phyloP scores from a whole-genome alignment of 805 yeast genomes.

The Zygoascus bituminiphila region DNA sequence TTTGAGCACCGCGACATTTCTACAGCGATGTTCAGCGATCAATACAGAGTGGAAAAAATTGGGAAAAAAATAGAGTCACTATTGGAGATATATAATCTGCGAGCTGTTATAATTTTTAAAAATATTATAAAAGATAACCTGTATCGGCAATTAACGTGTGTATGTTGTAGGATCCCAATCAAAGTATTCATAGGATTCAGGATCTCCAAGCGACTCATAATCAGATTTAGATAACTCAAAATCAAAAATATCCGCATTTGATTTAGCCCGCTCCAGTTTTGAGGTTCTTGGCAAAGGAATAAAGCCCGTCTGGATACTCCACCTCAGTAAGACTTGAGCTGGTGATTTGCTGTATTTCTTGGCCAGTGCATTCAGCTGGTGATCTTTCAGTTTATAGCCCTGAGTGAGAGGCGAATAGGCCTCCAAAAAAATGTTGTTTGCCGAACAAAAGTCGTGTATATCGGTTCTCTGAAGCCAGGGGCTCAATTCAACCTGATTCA shows the following conservation, averaged over 20 bases:
- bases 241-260: constrained; percentile 46
- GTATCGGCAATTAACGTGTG: constrained; percentile 3
- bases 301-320: constrained; percentile 43
- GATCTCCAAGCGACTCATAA: constrained; percentile 16
- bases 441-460: constrained; percentile 51
- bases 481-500: constrained; percentile 75
- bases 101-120: too few relatives aligned
- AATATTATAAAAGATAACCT: too few relatives aligned
- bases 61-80: too few relatives aligned
- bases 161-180: constrained; percentile 18
- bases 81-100: too few relatives aligned
- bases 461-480: constrained; percentile 75
- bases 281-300: constrained; percentile 72
- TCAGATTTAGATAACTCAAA: constrained; percentile 32
- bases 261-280: constrained; percentile 45
- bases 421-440: constrained; percentile 53
- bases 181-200: constrained; percentile 8
- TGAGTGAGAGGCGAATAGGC: constrained; percentile 76
- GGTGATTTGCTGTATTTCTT: constrained; percentile 34
- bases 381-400: constrained; percentile 43
- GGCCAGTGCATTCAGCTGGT: constrained; percentile 29
- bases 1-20: too few relatives aligned
- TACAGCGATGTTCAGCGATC: too few relatives aligned
- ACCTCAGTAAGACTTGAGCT: constrained; percentile 42
- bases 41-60: too few relatives aligned